A percentile compares a stretch with the other conserved stretches of the same genome.
Conservation (phyloP, 441 rosid genomes). For the Corymbia citriodora region DNA sequence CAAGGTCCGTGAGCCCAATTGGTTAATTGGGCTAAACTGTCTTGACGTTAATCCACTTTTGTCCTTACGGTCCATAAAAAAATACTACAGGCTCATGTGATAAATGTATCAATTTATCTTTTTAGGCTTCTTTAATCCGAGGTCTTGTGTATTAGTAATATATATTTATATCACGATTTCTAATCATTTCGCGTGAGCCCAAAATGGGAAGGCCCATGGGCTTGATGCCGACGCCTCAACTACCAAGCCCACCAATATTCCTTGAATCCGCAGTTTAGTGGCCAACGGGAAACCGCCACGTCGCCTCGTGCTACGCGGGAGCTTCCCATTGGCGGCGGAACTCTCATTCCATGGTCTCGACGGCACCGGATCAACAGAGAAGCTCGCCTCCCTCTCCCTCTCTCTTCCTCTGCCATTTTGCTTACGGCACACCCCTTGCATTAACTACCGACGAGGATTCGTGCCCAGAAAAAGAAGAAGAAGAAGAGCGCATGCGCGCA, state of each 20-base stretch:
- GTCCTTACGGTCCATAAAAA: background rate
- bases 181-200: background rate
- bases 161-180: no score
- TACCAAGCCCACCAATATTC: background rate
- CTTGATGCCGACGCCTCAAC: background rate
- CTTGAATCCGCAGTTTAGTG: background rate
- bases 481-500: background rate
- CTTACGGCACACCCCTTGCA: background rate
- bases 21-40: background rate
- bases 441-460: background rate
- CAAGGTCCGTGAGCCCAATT: background rate
- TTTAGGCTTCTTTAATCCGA: no score
- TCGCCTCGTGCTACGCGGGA: background rate
- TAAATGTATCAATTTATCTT: no score
- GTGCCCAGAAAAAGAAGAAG: background rate
- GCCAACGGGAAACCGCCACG: background rate
- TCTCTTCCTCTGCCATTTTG: background rate
- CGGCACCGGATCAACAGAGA: background rate
- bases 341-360: background rate
- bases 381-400: background rate
- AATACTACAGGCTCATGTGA: no score
- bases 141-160: no score
- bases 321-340: rapidly evolving
- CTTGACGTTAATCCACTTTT: background rate
- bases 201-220: background rate